Conservation (phyloP, 208 protist species). For the Leishmania aethiopica region DNA sequence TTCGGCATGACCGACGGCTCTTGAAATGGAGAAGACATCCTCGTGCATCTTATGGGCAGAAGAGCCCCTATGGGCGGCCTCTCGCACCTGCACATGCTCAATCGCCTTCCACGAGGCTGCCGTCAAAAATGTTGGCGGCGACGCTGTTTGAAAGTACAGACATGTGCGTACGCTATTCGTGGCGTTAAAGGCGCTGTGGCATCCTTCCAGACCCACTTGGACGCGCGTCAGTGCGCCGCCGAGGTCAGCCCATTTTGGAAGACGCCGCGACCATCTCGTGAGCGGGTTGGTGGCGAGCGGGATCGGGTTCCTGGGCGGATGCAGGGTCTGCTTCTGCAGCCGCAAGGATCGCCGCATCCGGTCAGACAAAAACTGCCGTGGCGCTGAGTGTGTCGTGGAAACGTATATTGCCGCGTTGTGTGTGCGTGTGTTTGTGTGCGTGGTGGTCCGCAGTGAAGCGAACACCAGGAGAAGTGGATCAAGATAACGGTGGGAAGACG, state of each 20-base stretch:
- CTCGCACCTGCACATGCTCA: slow-evolving; percentile 48
- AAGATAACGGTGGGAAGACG: background rate
- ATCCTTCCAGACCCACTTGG: slow-evolving; percentile 78
- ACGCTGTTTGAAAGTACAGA: slow-evolving; percentile 64
- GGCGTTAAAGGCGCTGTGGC: slow-evolving; percentile 85
- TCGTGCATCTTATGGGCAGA: too few species aligned
- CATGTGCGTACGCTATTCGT: slow-evolving; percentile 85
- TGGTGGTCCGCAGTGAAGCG: background rate
- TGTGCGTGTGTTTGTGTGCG: background rate
- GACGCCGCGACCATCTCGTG: slow-evolving; percentile 62
- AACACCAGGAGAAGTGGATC: background rate
- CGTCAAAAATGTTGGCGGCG: slow-evolving; percentile 68
- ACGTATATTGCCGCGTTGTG: background rate
- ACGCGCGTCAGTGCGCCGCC: slow-evolving; percentile 17
- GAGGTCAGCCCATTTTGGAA: slow-evolving; percentile 42
- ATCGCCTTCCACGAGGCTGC: slow-evolving; percentile 50
- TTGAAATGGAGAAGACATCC: background rate
- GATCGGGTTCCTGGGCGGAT: slow-evolving; percentile 42
- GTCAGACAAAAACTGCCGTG: background rate
- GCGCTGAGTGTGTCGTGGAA: background rate
- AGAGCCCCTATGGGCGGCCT: background rate
- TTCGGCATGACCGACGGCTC: background rate
- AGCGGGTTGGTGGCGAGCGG: slow-evolving; percentile 61
- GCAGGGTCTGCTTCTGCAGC: slow-evolving; percentile 45
- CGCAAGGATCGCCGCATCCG: background rate